Base-by-base conservation (phyloP, 371 early-diverging fungal genomes). In the Mortierella sp. region DNA sequence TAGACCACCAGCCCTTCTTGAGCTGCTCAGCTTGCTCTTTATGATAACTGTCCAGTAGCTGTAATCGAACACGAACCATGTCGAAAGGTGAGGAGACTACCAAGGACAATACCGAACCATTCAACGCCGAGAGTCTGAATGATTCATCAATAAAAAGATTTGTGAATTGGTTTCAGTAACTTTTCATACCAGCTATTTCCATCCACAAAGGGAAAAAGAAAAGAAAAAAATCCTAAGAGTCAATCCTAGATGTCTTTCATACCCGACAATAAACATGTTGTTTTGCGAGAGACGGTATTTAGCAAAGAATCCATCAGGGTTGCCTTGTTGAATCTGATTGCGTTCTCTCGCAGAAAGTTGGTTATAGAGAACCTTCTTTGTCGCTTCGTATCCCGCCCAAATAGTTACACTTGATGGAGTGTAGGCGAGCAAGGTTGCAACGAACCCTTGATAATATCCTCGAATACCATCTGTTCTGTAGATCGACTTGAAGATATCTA, bases 361-460 rank as follows among this genome's bases (percentile, higher is more conserved):
- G 49, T 79, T 79, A 66, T 71, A 79, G 0, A 79, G 58, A 0
- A 72, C 26, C 66, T 79, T 79, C 65, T 79, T 79, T 16, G 80
- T 67, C 14, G 80, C 63, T 22, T 79, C 80, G 43, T 79, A 79
- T 39, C 80, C 80, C 24, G 80, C 80, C 80, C 80, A 79, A 61
- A 75, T 75, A n/a, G 80, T 65, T 11, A 79, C 80, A 30, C 75
- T 71, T 18, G 67, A 74, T 18, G 80, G 80, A 0, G 80, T 71
- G 43, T 47, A 79, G 11, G 80, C 75, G 1, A 79, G 57, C 30
- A 79, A 43, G 0, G 75, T 79, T 6, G 80, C 80, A 10, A 71
- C 39, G 65, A 79, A 79, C 20, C 80, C 80, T 26, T 72, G 80
- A 37, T 79, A 79, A 32, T 74, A 74, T 51, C 80, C 80, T 16